phyloP scores from a whole-genome alignment of 2,329 filamentous ascomycete genomes.

The Teratosphaeria viscida region DNA sequence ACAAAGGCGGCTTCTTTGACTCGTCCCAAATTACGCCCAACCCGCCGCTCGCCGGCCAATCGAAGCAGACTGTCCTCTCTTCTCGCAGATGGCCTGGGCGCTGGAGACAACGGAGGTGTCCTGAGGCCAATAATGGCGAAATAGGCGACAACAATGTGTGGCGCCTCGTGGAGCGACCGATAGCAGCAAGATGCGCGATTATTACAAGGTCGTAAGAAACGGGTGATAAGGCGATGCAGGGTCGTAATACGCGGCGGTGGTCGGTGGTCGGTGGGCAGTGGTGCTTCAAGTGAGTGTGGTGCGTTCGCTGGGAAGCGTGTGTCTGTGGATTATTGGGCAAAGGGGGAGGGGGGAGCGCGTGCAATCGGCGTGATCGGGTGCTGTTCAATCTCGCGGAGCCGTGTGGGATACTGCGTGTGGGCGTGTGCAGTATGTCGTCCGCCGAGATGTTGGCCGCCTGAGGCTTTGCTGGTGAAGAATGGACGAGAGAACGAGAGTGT shows the following conservation, averaged over 20 bases:
- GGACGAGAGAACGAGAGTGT: neutral
- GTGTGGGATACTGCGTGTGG: neutral
- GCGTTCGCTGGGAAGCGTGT: neutral
- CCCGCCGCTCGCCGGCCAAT: neutral
- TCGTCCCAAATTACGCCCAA: neutral
- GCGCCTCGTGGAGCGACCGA: neutral
- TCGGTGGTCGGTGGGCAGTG: neutral
- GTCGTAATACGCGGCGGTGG: neutral
- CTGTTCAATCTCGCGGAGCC: neutral
- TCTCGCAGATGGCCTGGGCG: neutral
- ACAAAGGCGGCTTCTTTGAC: neutral
- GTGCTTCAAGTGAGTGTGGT: neutral
- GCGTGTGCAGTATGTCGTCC: neutral
- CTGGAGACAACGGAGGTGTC: neutral
- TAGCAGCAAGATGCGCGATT: neutral
- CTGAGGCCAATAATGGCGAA: neutral
- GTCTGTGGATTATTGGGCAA: neutral
- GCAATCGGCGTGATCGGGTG: neutral
- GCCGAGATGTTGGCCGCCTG: neutral
- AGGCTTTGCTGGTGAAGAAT: neutral
- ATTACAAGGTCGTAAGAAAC: neutral
- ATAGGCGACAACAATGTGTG: neutral
- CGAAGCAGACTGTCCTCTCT: neutral
- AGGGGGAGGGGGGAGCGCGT: neutral
- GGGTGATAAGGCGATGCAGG: neutral